A percentile compares a stretch with the other conserved stretches of the same genome.
Conservation (phyloP, 2,329 filamentous ascomycete genomes). For the Trichoderma atrobrunneum region DNA sequence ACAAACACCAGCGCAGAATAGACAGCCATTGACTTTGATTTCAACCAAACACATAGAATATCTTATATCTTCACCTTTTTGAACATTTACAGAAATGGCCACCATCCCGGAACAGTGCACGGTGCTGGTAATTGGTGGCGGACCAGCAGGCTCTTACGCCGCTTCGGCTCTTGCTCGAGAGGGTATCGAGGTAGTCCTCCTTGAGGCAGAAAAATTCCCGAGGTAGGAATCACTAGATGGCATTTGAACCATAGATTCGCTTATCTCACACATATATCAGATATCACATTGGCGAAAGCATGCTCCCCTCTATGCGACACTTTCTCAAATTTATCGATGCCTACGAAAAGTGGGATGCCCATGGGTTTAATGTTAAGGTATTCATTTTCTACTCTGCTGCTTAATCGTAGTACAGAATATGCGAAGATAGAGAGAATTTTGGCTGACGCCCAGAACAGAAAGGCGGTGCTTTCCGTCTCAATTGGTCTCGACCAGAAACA, state of each 20-base stretch:
- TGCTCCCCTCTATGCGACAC: constrained; percentile 39
- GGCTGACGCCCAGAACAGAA: constrained; percentile 5
- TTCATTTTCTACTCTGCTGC: neutral
- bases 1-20: neutral
- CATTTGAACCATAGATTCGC: neutral
- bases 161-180: constrained; percentile 44
- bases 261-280: neutral
- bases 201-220: constrained; percentile 44
- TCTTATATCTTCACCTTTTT: neutral
- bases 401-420: too few species aligned
- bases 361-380: constrained; percentile 44
- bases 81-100: constrained; percentile 15
- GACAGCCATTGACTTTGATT: neutral
- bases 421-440: too few species aligned
- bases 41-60: neutral
- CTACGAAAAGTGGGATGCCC: constrained; percentile 36
- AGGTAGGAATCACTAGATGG: constrained; percentile 26
- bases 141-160: constrained; percentile 45
- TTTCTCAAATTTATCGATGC: constrained; percentile 45
- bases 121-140: constrained; percentile 45
- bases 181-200: constrained; percentile 42
- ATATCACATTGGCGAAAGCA: constrained; percentile 40
- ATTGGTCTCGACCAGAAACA: constrained; percentile 30
- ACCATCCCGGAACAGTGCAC: constrained; percentile 27
- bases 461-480: constrained; percentile 42